Evolutionary conservation across 2,329 filamentous ascomycete genomes (phyloP).

Genomic region (Lasiodiplodia citricola): DNA sequence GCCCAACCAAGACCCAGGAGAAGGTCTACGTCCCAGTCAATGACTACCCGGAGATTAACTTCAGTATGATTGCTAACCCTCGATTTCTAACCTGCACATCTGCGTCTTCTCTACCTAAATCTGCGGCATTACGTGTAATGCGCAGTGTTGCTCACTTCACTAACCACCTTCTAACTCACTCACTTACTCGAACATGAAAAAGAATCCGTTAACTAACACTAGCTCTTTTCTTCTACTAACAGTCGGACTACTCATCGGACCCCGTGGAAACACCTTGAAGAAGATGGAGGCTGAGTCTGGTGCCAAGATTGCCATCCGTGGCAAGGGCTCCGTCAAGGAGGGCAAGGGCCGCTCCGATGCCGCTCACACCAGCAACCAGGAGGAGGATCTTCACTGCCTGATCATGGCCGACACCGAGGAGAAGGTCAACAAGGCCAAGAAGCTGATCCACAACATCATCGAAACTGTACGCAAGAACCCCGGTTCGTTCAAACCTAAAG

Average conservation of each 20-base stretch:
- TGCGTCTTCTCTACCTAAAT: constrained; percentile 38
- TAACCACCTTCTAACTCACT: constrained; percentile 40
- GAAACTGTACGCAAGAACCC: constrained; percentile 77
- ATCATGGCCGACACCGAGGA: constrained; percentile 99
- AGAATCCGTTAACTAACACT: constrained; percentile 76
- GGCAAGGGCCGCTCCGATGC: constrained; percentile 98
- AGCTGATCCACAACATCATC: constrained; percentile 97
- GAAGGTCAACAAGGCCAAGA: constrained; percentile 99
- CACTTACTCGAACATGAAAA: constrained; percentile 11
- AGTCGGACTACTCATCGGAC: constrained; percentile 99
- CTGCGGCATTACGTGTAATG: constrained; percentile 41
- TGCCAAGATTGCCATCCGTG: constrained; percentile 98
- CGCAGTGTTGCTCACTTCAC: constrained; percentile 47
- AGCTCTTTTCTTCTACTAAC: constrained; percentile 77
- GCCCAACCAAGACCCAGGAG: constrained; percentile 99
- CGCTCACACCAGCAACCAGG: constrained; percentile 99
- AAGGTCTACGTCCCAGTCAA: constrained; percentile 99
- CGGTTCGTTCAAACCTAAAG: neutral
- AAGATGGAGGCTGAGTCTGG: constrained; percentile 98
- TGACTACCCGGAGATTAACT: constrained; percentile 99
- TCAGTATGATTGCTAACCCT: constrained; percentile 99
- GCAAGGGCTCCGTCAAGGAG: constrained; percentile 99
- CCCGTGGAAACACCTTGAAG: constrained; percentile 99
- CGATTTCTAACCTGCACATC: constrained; percentile 55
- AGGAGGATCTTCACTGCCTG: constrained; percentile 97